Evolutionary conservation across 208 protist genomes (phyloP).

Genomic region (Trypanosoma scelopori): DNA sequence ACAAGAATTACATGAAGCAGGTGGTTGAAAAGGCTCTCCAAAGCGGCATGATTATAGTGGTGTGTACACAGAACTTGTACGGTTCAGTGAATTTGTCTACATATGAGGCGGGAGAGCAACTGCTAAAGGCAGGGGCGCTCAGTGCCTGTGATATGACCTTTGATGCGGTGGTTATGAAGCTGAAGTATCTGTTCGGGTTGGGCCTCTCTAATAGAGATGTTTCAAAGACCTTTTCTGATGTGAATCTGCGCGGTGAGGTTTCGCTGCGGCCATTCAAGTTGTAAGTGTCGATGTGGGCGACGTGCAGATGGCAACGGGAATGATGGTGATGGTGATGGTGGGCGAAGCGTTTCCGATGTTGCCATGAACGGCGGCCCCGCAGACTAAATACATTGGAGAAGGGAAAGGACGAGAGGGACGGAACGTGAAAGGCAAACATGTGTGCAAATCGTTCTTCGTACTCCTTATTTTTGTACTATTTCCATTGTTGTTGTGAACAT

Average conservation of each 20-base stretch:
- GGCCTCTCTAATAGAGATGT: slow-evolving; percentile 44
- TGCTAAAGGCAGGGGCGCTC: slow-evolving; percentile 68
- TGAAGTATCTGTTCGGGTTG: slow-evolving; percentile 83
- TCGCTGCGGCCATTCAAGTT: not conserved
- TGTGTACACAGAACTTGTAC: slow-evolving; percentile 88
- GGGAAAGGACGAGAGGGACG: not conserved
- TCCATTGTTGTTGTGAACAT: slow-evolving; percentile 14
- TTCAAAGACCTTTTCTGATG: slow-evolving; percentile 30
- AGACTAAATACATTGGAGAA: no score
- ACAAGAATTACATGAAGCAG: slow-evolving; percentile 63
- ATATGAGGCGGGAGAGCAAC: slow-evolving; percentile 78
- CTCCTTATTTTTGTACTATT: slow-evolving; percentile 17
- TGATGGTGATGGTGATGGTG: not conserved
- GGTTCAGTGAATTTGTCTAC: slow-evolving; percentile 54
- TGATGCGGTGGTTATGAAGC: slow-evolving; percentile 89
- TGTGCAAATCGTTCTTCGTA: not conserved
- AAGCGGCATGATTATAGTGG: slow-evolving; percentile 88
- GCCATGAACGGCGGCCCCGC: no score
- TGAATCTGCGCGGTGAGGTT: slow-evolving; percentile 45
- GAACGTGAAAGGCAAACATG: no score
- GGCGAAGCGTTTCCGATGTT: not conserved
- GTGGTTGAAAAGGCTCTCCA: slow-evolving; percentile 55
- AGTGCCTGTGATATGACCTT: slow-evolving; percentile 90
- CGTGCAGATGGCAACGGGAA: not conserved
- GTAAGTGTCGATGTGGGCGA: slow-evolving; percentile 1